A percentile compares a stretch with the other conserved stretches of the same genome.
These are phyloP conservation scores for Waitea zeae DNA, from an alignment of 1,284 basidiomycete species.

Conservation along the genomic window DNA sequence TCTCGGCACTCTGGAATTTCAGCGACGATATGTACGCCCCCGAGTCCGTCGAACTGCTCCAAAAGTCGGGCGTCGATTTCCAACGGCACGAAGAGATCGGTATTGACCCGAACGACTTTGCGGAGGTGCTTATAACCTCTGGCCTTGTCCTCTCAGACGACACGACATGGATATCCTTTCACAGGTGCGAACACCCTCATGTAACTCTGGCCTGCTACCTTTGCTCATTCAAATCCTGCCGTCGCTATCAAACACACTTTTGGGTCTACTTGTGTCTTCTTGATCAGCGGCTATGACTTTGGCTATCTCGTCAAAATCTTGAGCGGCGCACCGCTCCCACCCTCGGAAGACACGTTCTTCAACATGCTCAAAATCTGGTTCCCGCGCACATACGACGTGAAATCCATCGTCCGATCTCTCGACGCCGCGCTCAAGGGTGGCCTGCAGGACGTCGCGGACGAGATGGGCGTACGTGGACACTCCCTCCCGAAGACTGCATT, in stretches of 20 bases:
- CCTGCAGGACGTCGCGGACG: slow-evolving; percentile 91
- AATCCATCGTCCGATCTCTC: slow-evolving; percentile 84
- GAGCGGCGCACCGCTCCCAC: slow-evolving; percentile 76
- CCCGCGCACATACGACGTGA: slow-evolving; percentile 94
- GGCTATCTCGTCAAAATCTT: slow-evolving; percentile 96
- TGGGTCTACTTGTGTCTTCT: slow-evolving; percentile 4
- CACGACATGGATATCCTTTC: slow-evolving; percentile 96
- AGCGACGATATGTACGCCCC: slow-evolving; percentile 98
- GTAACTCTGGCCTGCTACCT: slow-evolving; percentile 1
- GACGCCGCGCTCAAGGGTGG: slow-evolving; percentile 80
- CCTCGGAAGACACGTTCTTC: slow-evolving; percentile 85
- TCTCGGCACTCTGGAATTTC: slow-evolving; percentile 4
- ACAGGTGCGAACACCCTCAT: slow-evolving; percentile 58
- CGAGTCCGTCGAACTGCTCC: slow-evolving; percentile 87
- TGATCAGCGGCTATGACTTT: slow-evolving; percentile 96
- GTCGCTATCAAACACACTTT: background rate
- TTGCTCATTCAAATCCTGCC: slow-evolving; percentile 1
- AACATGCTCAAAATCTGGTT: slow-evolving; percentile 86
- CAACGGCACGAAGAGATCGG: slow-evolving; percentile 85
- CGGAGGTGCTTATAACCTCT: slow-evolving; percentile 92
- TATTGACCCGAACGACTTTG: slow-evolving; percentile 89
- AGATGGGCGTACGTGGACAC: slow-evolving; percentile 48
- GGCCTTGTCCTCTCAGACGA: slow-evolving; percentile 84
- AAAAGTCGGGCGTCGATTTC: slow-evolving; percentile 94
- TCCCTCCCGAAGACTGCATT: slow-evolving; percentile 4